Percentiles rank a stretch among this genome's conserved stretches.
Conservation (phyloP, 2,329 filamentous ascomycete genomes). For the Colletotrichum somersetense region DNA sequence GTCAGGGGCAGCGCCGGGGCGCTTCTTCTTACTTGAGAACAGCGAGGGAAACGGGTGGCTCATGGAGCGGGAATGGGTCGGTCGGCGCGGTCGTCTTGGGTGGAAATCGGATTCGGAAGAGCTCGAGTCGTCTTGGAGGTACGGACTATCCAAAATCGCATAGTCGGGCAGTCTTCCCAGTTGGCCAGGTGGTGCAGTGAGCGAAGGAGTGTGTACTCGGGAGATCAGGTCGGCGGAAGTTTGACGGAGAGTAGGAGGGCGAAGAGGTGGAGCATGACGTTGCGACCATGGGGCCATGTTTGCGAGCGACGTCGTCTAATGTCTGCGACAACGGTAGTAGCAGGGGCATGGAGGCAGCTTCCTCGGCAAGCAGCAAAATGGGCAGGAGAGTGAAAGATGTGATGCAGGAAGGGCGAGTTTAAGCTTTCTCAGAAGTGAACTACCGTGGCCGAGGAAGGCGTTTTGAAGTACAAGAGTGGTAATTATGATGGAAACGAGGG, state of each 20-base stretch:
- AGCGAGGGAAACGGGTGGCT: slow-evolving; percentile 85
- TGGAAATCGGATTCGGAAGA: slow-evolving; percentile 60
- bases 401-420: slow-evolving; percentile 6
- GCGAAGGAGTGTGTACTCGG: slow-evolving; percentile 53
- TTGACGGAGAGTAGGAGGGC: slow-evolving; percentile 40
- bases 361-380: slow-evolving; percentile 6
- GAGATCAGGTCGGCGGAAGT: slow-evolving; percentile 51
- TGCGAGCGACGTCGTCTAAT: slow-evolving; percentile 42
- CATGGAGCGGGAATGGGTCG: slow-evolving; percentile 73
- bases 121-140: slow-evolving; percentile 54
- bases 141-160: slow-evolving; percentile 43
- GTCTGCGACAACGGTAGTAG: slow-evolving; percentile 32
- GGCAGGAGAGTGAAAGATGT: slow-evolving; percentile 1
- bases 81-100: slow-evolving; percentile 45
- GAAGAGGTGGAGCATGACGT: slow-evolving; percentile 43
- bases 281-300: slow-evolving; percentile 51
- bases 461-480: slow-evolving; percentile 5
- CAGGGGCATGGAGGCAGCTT: slow-evolving; percentile 36
- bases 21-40: slow-evolving; percentile 72
- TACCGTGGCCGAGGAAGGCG: slow-evolving; percentile 6
- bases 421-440: not conserved
- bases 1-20: slow-evolving; percentile 55
- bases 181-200: slow-evolving; percentile 43
- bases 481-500: not conserved
- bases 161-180: slow-evolving; percentile 44